Conservation (phyloP, 169 alveolate genomes). For the Babesia sp. region DNA sequence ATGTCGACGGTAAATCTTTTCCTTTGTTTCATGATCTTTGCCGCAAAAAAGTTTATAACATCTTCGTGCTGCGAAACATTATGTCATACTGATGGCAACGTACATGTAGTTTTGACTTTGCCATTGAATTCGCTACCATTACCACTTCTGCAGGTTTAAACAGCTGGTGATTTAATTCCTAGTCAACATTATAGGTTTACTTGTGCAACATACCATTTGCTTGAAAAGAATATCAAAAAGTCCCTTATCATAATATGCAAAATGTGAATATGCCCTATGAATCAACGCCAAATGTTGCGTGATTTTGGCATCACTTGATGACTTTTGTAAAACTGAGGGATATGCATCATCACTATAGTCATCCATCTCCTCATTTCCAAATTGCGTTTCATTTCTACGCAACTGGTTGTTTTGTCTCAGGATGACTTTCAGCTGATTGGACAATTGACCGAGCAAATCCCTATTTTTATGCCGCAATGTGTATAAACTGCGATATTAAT, state of each 20-base stretch:
- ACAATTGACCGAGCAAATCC: neutral
- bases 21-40: slow-evolving; percentile 5
- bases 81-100: neutral
- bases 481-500: neutral
- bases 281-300: slow-evolving; percentile 42
- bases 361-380: too few species aligned
- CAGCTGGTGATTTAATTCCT: neutral
- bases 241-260: slow-evolving; percentile 20
- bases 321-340: too few species aligned
- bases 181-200: neutral
- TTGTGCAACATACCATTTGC: slow-evolving; percentile 16
- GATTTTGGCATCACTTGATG: neutral
- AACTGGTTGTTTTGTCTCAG: neutral
- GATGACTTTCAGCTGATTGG: slow-evolving; percentile 2
- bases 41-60: slow-evolving; percentile 5
- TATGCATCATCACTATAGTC: too few species aligned
- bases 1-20: slow-evolving; percentile 21
- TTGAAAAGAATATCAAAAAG: slow-evolving; percentile 33
- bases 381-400: neutral
- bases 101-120: slow-evolving; percentile 51
- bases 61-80: slow-evolving; percentile 16
- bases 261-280: slow-evolving; percentile 37
- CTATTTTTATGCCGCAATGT: neutral
- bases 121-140: slow-evolving; percentile 55
- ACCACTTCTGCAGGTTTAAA: slow-evolving; percentile 45